Percentiles rank a stretch among this genome's conserved stretches.
phyloP scores from a whole-genome alignment of 495 filamentous ascomycete species.

The Aspergillus conjunctus region DNA sequence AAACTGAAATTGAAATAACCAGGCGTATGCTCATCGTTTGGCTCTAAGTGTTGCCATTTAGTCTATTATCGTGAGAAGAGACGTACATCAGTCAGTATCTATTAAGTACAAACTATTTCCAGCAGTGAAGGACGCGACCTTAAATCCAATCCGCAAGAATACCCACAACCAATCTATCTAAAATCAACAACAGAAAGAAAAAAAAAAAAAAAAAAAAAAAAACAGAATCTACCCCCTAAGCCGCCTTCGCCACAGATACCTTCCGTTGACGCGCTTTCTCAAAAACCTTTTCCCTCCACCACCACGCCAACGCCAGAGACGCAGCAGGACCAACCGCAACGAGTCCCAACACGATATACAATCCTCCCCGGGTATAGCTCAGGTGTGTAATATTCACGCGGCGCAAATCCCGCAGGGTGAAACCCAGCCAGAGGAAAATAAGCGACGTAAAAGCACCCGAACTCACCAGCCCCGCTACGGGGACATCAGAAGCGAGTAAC shows the following conservation, averaged over 20 bases:
- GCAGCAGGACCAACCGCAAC: background rate
- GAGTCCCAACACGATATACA: slow-evolving; percentile 1
- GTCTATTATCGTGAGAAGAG: too few species aligned
- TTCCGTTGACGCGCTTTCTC: slow-evolving; percentile 6
- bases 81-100: too few species aligned
- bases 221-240: too few species aligned
- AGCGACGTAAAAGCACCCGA: background rate
- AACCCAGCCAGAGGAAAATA: slow-evolving; percentile 9
- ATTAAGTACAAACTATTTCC: too few species aligned
- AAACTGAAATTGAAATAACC: too few species aligned
- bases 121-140: too few species aligned
- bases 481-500: background rate
- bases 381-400: slow-evolving; percentile 7
- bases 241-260: background rate
- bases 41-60: too few species aligned
- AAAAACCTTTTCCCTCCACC: slow-evolving; percentile 7
- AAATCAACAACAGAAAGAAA: too few species aligned
- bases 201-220: too few species aligned
- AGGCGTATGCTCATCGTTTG: too few species aligned
- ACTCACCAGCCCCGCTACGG: background rate
- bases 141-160: too few species aligned
- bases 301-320: slow-evolving; percentile 3
- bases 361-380: background rate
- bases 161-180: too few species aligned
- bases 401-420: slow-evolving; percentile 15